A percentile compares a stretch with the other conserved stretches of the same genome.
phyloP scores from a whole-genome alignment of 2,329 filamentous ascomycete genomes.

The Aspergillus fischeri region DNA sequence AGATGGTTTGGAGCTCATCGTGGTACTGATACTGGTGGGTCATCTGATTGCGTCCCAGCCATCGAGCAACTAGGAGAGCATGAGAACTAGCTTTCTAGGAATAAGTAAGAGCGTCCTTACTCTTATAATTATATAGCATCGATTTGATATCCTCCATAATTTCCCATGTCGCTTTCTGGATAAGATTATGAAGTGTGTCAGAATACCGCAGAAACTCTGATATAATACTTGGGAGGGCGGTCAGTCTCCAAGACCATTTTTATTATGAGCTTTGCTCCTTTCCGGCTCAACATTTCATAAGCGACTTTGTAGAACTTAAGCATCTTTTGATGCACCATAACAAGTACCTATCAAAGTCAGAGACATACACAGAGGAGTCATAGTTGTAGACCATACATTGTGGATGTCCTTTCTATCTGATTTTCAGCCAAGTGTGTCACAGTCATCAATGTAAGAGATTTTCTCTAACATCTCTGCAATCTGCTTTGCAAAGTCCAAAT shows the following conservation, averaged over 20 bases:
- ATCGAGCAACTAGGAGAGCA: conserved; percentile 8
- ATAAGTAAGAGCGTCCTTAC: conserved; percentile 11
- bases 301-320: conserved; percentile 23
- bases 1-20: conserved; percentile 3
- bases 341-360: conserved; percentile 13
- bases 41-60: conserved; percentile 13
- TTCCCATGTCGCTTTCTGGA: conserved; percentile 22
- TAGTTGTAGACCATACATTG: conserved; percentile 7
- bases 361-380: neutral
- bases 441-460: conserved; percentile 28
- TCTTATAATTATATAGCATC: conserved; percentile 23
- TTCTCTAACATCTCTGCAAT: conserved; percentile 26
- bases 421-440: conserved; percentile 27
- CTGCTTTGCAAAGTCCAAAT: conserved; percentile 13
- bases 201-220: conserved; percentile 24
- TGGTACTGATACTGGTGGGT: conserved; percentile 10
- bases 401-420: conserved; percentile 15
- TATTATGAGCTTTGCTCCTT: conserved; percentile 17
- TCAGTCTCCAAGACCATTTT: conserved; percentile 21
- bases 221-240: conserved; percentile 20
- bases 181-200: conserved; percentile 20
- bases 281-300: conserved; percentile 21
- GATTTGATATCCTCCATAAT: conserved; percentile 21
- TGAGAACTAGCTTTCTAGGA: conserved; percentile 2
- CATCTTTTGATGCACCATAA: conserved; percentile 25